Evolutionary conservation across 1,139 yeast species (phyloP).

Genomic region (Nakaseomyces sp.): DNA sequence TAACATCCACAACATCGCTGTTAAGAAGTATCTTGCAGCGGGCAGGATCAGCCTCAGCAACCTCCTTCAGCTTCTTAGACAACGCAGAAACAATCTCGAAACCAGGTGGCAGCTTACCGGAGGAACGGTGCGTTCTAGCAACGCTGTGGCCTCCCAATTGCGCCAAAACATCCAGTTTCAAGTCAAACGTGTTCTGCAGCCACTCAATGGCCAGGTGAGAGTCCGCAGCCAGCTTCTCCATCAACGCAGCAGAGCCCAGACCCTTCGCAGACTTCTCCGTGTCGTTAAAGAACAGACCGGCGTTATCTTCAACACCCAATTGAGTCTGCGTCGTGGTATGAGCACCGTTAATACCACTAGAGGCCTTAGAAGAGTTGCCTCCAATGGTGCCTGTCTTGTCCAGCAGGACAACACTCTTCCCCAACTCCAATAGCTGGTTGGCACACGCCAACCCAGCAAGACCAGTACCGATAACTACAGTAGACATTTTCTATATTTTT

Average conservation of each 20-base stretch:
- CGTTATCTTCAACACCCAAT: conserved; percentile 44
- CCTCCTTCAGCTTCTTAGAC: conserved; percentile 44
- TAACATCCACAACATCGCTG: conserved; percentile 48
- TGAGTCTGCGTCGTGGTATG: conserved; percentile 51
- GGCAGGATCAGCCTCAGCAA: conserved; percentile 43
- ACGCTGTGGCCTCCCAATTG: conserved; percentile 69
- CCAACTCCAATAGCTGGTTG: conserved; percentile 49
- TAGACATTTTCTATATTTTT: neutral
- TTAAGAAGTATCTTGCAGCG: conserved; percentile 46
- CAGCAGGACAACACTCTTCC: conserved; percentile 44
- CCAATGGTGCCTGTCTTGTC: conserved; percentile 61
- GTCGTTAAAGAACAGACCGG: conserved; percentile 54
- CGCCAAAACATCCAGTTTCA: conserved; percentile 58
- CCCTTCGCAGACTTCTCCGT: conserved; percentile 58
- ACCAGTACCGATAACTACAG: conserved; percentile 68
- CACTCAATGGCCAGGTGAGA: conserved; percentile 61
- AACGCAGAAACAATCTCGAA: conserved; percentile 65
- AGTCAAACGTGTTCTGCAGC: conserved; percentile 53
- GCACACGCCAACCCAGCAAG: conserved; percentile 75
- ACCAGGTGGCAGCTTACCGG: conserved; percentile 65
- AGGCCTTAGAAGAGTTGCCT: conserved; percentile 75
- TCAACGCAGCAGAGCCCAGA: conserved; percentile 44
- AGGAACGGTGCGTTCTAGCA: conserved; percentile 60
- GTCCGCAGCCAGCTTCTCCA: conserved; percentile 31
- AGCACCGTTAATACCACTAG: conserved; percentile 77